Evolutionary conservation across 208 protist species (phyloP).

Genomic region (Trypanosoma melophagium): DNA sequence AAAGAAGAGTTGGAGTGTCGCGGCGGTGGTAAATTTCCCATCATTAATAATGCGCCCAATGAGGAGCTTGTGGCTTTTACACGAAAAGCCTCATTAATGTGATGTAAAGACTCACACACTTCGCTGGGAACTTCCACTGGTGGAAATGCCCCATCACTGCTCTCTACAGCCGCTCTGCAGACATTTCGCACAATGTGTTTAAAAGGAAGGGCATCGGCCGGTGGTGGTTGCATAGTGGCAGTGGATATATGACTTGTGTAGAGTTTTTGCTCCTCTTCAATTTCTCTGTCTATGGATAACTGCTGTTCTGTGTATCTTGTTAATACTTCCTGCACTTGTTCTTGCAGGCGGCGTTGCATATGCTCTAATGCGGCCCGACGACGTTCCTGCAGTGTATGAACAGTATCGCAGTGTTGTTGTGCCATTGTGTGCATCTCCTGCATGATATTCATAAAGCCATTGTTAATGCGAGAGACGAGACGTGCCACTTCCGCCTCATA

Average conservation of each 20-base stretch:
- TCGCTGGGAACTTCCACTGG: conserved; percentile 23
- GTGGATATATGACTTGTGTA: conserved; percentile 7
- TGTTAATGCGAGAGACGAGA: conserved; percentile 25
- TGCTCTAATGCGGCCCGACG: conserved; percentile 19
- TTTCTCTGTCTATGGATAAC: conserved; percentile 8
- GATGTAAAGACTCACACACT: conserved; percentile 42
- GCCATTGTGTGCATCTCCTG: conserved; percentile 17
- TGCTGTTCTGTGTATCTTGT: conserved; percentile 16
- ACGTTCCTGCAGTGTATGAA: conserved; percentile 16
- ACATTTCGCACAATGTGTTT: conserved; percentile 46
- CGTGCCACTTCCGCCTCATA: conserved; percentile 16
- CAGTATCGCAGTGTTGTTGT: background rate
- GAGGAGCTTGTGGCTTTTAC: conserved; percentile 24
- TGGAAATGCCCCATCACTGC: conserved; percentile 40
- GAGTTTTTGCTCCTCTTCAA: conserved; percentile 9
- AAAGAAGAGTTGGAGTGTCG: conserved; percentile 22
- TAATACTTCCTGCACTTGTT: conserved; percentile 18
- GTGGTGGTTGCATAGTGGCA: background rate
- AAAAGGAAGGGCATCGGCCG: conserved; percentile 33
- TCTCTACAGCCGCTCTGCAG: conserved; percentile 43
- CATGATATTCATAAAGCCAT: conserved; percentile 6
- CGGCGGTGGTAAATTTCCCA: conserved; percentile 21
- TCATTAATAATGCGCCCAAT: conserved; percentile 20
- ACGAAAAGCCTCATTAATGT: conserved; percentile 35
- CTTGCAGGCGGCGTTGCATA: conserved; percentile 4